A percentile compares a stretch with the other conserved stretches of the same genome.
phyloP scores from a whole-genome alignment of 768 basidiomycete species.

The Clitopilus hobsonii region DNA sequence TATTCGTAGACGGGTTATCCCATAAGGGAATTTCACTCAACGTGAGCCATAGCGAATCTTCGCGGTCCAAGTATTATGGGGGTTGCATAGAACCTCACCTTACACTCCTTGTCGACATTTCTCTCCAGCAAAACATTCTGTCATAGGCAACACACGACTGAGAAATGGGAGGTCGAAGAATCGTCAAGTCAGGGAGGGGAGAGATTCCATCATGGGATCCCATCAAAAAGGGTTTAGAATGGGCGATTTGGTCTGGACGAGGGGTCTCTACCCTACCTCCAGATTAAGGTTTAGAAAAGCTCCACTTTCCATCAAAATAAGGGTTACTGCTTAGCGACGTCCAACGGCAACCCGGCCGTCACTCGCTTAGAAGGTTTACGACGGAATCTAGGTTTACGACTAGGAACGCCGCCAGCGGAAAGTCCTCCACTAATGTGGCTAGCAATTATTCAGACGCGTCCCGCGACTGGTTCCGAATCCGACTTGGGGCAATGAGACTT shows the following conservation, averaged over 20 bases:
- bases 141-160: not conserved
- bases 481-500: too few species aligned
- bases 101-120: not conserved
- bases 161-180: too few species aligned
- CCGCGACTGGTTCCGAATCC: too few species aligned
- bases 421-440: too few species aligned
- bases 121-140: not conserved
- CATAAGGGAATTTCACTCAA: not conserved
- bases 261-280: not conserved
- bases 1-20: not conserved
- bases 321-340: not conserved
- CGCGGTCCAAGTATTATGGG: not conserved
- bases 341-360: not conserved
- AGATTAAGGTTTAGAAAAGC: not conserved
- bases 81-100: not conserved
- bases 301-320: too few species aligned
- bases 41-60: not conserved
- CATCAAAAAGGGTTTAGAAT: not conserved
- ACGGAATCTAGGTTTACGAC: too few species aligned
- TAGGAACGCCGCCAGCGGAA: not conserved
- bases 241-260: not conserved
- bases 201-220: not conserved
- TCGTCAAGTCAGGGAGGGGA: too few species aligned
- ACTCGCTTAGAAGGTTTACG: not conserved
- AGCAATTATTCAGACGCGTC: not conserved